phyloP scores from a whole-genome alignment of 1,284 basidiomycete genomes.

The Xerocomus amazonicus region DNA sequence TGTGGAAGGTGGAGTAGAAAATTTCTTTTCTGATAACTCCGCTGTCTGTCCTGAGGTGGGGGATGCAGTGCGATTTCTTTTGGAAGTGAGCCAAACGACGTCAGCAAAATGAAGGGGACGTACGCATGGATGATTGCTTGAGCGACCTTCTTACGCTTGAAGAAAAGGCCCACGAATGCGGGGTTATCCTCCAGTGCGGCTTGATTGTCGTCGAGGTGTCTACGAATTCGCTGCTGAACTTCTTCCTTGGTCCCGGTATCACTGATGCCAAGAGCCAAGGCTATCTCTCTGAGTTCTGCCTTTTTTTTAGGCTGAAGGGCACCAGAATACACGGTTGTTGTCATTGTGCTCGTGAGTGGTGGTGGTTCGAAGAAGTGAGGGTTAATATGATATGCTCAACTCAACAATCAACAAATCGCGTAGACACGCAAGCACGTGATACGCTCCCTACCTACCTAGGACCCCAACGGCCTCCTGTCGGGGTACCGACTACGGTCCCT shows the following conservation, averaged over 20 bases:
- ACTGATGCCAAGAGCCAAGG: slow-evolving; percentile 46
- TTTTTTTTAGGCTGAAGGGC: slow-evolving; percentile 58
- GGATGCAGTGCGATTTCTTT: slow-evolving; percentile 20
- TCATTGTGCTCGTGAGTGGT: slow-evolving; percentile 19
- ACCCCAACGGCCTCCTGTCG: slow-evolving; percentile 6
- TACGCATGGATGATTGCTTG: slow-evolving; percentile 26
- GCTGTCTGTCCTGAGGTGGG: slow-evolving; percentile 15
- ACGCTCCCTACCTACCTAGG: slow-evolving; percentile 5
- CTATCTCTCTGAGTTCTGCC: slow-evolving; percentile 56
- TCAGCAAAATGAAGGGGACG: background rate
- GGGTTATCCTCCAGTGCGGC: slow-evolving; percentile 50
- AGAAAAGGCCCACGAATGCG: slow-evolving; percentile 51
- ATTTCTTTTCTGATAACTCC: slow-evolving; percentile 17
- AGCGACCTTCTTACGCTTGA: slow-evolving; percentile 39
- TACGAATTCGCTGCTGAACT: slow-evolving; percentile 53
- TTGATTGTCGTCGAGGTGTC: slow-evolving; percentile 52
- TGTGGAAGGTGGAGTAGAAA: slow-evolving; percentile 19
- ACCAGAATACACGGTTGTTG: slow-evolving; percentile 38
- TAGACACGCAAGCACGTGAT: slow-evolving; percentile 27
- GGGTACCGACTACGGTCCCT: slow-evolving; percentile 1
- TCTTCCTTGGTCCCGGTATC: slow-evolving; percentile 60
- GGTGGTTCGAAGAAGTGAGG: slow-evolving; percentile 4
- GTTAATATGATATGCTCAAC: slow-evolving; percentile 18
- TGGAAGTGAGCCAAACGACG: slow-evolving; percentile 5
- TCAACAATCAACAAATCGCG: slow-evolving; percentile 33